Evolutionary conservation across 2,329 filamentous ascomycete genomes (phyloP), one percentile per base, ranked within the genome.

Genomic region (Nothopassalora personata): DNA sequence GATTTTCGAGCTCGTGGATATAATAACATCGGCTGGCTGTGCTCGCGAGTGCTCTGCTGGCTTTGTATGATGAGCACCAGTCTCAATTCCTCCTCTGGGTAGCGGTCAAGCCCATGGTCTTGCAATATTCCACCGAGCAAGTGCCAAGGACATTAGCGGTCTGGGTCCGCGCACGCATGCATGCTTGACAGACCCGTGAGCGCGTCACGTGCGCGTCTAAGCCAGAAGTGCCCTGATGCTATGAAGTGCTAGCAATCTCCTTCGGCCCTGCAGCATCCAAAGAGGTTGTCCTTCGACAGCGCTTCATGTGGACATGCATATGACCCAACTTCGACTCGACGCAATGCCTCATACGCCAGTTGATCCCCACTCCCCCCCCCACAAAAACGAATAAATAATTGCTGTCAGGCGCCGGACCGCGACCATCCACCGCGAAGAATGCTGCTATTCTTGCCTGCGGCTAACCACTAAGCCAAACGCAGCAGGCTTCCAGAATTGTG

Each of bases 401-500:
- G 39, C 8, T 43, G 39, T 43, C 18, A 13, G 18, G 39, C 18
- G 18, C 39, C 3, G 39, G 4, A 43, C 18, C 39, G 39, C 39
- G 18, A 18, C 39, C 13, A 43, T 43, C 13, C 39, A 18, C 39
- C 4, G 39, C 39, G 7, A 43, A 43, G 39, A 43, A 43, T 43
- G 13, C n/a, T 18, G 39, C 39, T 43, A 43, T 43, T 43, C 39
- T 43, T n/a, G 39, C 39, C 39, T 8, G 13, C 39, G 11, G 39
- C 8, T 18, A 18, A 8, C 30, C 52, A 39, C 62, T 60, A 59
- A 58, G 53, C 64, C 64, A 33, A 49, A 54, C 7, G 43, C 50
- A 52, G 59, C 39, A 56, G 54, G 57, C 48, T 62, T 64, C 64
- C 53, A 64, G 58, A 63, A 61, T 54, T 50, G 28, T 56, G 59